These are phyloP conservation scores for Emericellopsis atlantica DNA, from an alignment of 2,329 filamentous ascomycete species.

Conservation along the genomic window DNA sequence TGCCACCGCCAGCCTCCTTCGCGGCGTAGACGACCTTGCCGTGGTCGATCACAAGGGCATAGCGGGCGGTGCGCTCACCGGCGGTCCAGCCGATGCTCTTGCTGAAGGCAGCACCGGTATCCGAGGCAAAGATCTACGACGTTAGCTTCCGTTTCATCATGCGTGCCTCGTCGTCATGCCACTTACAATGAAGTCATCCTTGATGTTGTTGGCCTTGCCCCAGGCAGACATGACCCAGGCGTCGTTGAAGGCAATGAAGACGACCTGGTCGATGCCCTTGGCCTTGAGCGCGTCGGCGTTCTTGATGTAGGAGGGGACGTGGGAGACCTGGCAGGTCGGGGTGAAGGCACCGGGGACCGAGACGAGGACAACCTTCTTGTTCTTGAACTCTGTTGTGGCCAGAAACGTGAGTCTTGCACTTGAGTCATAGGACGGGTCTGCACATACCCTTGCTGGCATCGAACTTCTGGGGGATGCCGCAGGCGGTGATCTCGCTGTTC, in stretches of 20 bases:
- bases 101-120: slow-evolving; percentile 57
- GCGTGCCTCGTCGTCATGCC: neutral
- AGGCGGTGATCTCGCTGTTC: slow-evolving; percentile 54
- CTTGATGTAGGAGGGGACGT: slow-evolving; percentile 70
- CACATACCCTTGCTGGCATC: slow-evolving; percentile 59
- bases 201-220: slow-evolving; percentile 77
- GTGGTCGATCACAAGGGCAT: slow-evolving; percentile 71
- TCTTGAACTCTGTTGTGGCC: slow-evolving; percentile 31
- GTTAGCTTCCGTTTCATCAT: neutral
- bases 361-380: slow-evolving; percentile 44
- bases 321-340: slow-evolving; percentile 69
- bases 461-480: slow-evolving; percentile 67
- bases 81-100: slow-evolving; percentile 66
- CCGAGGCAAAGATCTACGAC: slow-evolving; percentile 61
- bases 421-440: too few relatives aligned
- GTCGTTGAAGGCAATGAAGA: slow-evolving; percentile 77
- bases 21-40: slow-evolving; percentile 75
- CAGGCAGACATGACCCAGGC: slow-evolving; percentile 78
- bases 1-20: slow-evolving; percentile 34
- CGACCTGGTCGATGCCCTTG: slow-evolving; percentile 74
- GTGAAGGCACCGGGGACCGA: slow-evolving; percentile 65
- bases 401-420: too few relatives aligned
- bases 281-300: slow-evolving; percentile 57
- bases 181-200: slow-evolving; percentile 49
- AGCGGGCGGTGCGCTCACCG: slow-evolving; percentile 64